Evolutionary conservation across 495 filamentous ascomycete species (phyloP).

Genomic region (Lophiotrema nucula): DNA sequence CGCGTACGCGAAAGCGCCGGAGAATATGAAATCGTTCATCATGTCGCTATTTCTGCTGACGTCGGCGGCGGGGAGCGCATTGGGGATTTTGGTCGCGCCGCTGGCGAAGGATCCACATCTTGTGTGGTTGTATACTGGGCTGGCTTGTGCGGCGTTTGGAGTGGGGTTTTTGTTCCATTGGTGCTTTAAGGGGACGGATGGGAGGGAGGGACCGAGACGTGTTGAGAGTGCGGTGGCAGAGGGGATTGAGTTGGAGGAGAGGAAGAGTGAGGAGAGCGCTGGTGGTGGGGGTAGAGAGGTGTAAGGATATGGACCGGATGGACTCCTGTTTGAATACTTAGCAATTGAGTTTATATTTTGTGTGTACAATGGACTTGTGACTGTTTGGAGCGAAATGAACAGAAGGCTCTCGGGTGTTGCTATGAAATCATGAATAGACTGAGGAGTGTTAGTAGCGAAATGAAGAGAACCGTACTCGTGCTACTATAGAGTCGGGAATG

Average conservation of each 20-base stretch:
- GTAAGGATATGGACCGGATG: not conserved
- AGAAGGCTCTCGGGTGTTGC: too few relatives aligned
- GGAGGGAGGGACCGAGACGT: not conserved
- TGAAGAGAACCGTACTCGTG: too few relatives aligned
- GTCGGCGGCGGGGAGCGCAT: conserved; percentile 16
- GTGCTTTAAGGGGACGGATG: conserved; percentile 47
- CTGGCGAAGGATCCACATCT: conserved; percentile 31
- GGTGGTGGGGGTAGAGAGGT: not conserved
- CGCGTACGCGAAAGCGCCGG: conserved; percentile 75
- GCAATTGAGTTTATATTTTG: too few relatives aligned
- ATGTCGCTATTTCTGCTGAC: conserved; percentile 34
- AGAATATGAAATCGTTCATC: conserved; percentile 58
- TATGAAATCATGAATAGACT: too few relatives aligned
- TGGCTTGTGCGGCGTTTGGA: conserved; percentile 49
- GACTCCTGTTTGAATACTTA: too few relatives aligned
- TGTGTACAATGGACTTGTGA: too few relatives aligned
- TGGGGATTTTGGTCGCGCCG: conserved; percentile 26
- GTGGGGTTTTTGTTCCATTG: conserved; percentile 53
- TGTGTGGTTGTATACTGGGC: conserved; percentile 54
- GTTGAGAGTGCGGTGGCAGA: conserved; percentile 10
- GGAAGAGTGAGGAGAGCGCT: conserved; percentile 12
- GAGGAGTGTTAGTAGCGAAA: too few relatives aligned
- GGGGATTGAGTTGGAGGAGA: conserved; percentile 11
- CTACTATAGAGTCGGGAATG: too few relatives aligned
- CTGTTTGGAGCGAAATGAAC: too few relatives aligned